These are phyloP conservation scores for Aspergillus egyptiacus DNA, from an alignment of 495 filamentous ascomycete species.

Conservation along the genomic window DNA sequence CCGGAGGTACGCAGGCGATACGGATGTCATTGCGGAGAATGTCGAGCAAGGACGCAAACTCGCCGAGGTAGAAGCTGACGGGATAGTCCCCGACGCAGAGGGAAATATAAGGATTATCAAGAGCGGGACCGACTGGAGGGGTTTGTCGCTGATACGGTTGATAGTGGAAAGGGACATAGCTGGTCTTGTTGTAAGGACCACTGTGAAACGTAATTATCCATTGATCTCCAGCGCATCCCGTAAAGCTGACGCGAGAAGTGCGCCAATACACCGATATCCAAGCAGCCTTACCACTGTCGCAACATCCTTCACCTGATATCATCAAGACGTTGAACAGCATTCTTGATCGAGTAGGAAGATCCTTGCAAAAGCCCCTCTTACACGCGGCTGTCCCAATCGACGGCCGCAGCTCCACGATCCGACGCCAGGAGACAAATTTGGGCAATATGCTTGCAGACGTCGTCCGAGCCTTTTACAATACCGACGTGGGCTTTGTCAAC, in stretches of 20 bases:
- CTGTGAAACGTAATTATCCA: neutral
- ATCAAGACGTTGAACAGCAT: neutral
- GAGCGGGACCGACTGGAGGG: constrained; percentile 4
- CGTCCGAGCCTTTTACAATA: constrained; percentile 1
- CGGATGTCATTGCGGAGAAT: neutral
- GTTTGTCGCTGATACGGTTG: neutral
- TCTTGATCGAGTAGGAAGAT: neutral
- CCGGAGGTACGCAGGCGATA: neutral
- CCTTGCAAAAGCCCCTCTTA: neutral
- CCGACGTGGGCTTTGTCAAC: neutral
- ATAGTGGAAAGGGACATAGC: neutral
- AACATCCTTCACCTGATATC: neutral
- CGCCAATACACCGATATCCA: constrained; percentile 4
- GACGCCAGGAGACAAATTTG: constrained; percentile 2
- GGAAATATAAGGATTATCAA: constrained; percentile 1
- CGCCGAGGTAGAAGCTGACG: neutral
- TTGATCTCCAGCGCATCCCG: neutral
- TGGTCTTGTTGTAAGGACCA: neutral
- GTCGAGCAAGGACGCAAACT: constrained; percentile 1
- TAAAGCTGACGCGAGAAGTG: neutral
- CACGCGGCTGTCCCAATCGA: constrained; percentile 1
- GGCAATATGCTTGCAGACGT: constrained; percentile 2
- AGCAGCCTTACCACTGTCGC: neutral
- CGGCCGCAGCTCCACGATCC: neutral
- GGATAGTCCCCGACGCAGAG: neutral